These are phyloP conservation scores for Cardiospermum halicacabum DNA, from an alignment of 345 rosid genomes.

Conservation along the genomic window DNA sequence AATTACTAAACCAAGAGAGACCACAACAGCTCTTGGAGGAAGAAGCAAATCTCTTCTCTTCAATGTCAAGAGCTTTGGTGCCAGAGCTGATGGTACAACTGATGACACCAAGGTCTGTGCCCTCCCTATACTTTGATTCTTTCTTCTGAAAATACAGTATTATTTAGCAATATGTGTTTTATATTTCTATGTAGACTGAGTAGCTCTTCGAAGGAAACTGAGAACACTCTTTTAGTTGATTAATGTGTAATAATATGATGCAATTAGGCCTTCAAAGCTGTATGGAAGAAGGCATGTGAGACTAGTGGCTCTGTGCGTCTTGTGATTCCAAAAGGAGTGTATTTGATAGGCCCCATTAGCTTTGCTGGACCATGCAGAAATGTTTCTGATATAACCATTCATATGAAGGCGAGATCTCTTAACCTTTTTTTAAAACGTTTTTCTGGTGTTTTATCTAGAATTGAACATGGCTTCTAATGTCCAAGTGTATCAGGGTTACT, in stretches of 20 bases:
- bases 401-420: slow-evolving; percentile 17
- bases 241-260: neutral
- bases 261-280: slow-evolving; percentile 26
- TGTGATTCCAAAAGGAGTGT: slow-evolving; percentile 29
- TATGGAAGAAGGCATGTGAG: slow-evolving; percentile 31
- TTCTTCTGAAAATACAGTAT: no score
- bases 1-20: neutral
- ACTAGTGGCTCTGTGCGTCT: slow-evolving; percentile 20
- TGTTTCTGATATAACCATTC: slow-evolving; percentile 21
- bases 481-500: slow-evolving; percentile 26
- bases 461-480: neutral
- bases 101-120: slow-evolving; percentile 25
- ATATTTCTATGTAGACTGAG: neutral
- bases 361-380: slow-evolving; percentile 29
- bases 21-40: slow-evolving; percentile 1
- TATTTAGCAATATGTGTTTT: no score
- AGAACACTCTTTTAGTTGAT: neutral
- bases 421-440: neutral
- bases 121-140: neutral
- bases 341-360: slow-evolving; percentile 30
- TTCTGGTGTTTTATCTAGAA: neutral
- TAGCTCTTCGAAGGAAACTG: neutral
- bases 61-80: slow-evolving; percentile 24
- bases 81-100: slow-evolving; percentile 29
- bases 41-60: slow-evolving; percentile 13